Conservation (phyloP, 108 stramenopile genomes). For the Nitzschia sp. region DNA sequence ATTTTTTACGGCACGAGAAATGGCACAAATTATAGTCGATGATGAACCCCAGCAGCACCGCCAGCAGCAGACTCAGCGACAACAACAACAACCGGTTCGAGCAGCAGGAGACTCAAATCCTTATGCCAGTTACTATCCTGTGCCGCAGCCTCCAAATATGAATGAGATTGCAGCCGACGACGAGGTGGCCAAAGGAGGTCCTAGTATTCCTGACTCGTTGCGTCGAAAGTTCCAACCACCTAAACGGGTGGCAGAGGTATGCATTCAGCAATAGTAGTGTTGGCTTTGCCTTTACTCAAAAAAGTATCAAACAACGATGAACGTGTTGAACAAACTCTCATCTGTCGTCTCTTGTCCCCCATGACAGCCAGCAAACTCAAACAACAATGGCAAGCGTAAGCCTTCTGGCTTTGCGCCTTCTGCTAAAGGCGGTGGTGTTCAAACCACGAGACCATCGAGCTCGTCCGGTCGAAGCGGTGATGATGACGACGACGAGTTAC, state of each 20-base stretch:
- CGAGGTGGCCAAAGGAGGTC: conserved; percentile 22
- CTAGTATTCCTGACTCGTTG: conserved; percentile 71
- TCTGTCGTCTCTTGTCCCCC: neutral
- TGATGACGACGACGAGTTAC: conserved; percentile 79
- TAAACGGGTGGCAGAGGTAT: conserved; percentile 41
- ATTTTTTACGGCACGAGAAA: conserved; percentile 68
- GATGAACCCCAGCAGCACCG: neutral
- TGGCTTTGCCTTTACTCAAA: neutral
- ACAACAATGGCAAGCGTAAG: neutral
- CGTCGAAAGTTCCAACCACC: conserved; percentile 83
- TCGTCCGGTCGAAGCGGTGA: conserved; percentile 15
- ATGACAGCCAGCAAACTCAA: neutral
- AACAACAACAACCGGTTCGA: neutral
- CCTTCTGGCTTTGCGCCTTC: conserved; percentile 2
- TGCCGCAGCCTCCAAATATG: neutral
- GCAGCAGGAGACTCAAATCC: neutral
- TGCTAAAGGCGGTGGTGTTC: conserved; percentile 13
- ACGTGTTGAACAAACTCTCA: too few relatives aligned
- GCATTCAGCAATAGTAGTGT: conserved; percentile 12
- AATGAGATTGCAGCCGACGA: conserved; percentile 11
- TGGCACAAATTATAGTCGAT: conserved; percentile 24
- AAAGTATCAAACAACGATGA: neutral
- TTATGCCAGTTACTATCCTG: neutral
- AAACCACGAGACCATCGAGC: neutral
- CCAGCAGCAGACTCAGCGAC: neutral